phyloP scores from a whole-genome alignment of 345 rosid species.

The Aquilaria sinensis region DNA sequence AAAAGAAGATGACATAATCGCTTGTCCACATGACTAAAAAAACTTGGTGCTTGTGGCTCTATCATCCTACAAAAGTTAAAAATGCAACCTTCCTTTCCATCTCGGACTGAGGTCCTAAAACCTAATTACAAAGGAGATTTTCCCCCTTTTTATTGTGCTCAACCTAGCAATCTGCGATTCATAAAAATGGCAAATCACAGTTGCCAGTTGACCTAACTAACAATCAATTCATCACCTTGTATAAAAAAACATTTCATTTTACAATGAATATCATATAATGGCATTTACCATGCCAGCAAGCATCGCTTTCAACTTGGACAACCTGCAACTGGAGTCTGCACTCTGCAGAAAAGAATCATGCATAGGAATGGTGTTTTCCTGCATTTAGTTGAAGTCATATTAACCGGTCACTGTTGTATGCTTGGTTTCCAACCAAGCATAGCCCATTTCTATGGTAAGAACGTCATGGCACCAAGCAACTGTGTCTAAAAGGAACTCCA shows the following conservation, averaged over 20 bases:
- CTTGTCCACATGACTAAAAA: slow-evolving; percentile 4
- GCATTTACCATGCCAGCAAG: neutral
- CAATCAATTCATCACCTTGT: slow-evolving; percentile 16
- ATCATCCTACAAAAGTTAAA: slow-evolving; percentile 4
- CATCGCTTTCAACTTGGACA: slow-evolving; percentile 8
- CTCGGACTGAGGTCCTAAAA: neutral
- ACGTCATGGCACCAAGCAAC: neutral
- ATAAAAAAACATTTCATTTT: neutral
- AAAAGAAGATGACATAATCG: no score
- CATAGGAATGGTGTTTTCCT: no score
- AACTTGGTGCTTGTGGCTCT: slow-evolving; percentile 3
- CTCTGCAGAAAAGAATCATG: neutral
- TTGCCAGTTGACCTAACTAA: slow-evolving; percentile 36
- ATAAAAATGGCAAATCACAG: slow-evolving; percentile 31
- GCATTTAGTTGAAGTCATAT: no score
- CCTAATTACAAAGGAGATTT: slow-evolving; percentile 6
- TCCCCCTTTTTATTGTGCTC: slow-evolving; percentile 16
- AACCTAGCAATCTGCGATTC: slow-evolving; percentile 40
- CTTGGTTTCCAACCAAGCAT: no score
- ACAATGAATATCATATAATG: slow-evolving; percentile 1
- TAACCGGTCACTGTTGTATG: no score
- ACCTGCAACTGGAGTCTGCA: slow-evolving; percentile 20
- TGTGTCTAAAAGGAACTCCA: no score
- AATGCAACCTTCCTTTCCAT: slow-evolving; percentile 7
- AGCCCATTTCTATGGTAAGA: no score